Evolutionary conservation across 108 stramenopile species (phyloP), one percentile per base, ranked within the genome.

Genomic region (Epipyxis sp.): DNA sequence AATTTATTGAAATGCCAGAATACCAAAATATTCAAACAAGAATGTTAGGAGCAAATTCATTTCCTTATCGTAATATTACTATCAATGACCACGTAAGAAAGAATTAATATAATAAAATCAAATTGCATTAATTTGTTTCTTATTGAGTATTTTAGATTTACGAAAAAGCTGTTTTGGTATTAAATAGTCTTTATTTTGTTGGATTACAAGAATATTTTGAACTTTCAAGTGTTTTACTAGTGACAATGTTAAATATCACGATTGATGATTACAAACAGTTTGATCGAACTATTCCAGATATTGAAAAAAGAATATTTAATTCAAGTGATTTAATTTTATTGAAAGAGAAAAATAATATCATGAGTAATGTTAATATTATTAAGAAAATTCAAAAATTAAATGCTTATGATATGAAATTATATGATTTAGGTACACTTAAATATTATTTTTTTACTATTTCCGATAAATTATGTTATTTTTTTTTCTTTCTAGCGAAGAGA

Each of bases 341-440:
- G 13, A 16, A 29, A 27, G 6, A 74, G 34, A 74, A 74, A 39
- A 42, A 39, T 29, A 6, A 3, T 27, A 57, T 74, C 27, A 6
- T 6, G 3, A 6, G 32, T 42, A 39, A 74, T 32, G 6, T 29
- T 29, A 39, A 39, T 3, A 37, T 74, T 32, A 74, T 74, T 37
- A 27, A 74, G 6, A 27, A 29, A 27, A 42, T 57, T 10, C 6
- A 42, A 20, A 32, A 57, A 54, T 37, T 74, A 6, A 74, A 74
- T 74, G 13, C 6, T 32, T 74, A 74, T 57, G 71, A 74, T 42
- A 3, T 54, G 37, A 27, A 42, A 32, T 57, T 74, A 32, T 74
- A 74, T 42, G 32, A 74, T 10, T 74, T 74, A 74, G 71, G 71
- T 74, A 65, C n/a, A n/a, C n/a, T n/a, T n/a, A n/a, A n/a, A n/a